A percentile compares a stretch with the other conserved stretches of the same genome.
These are phyloP conservation scores for Saksenaea vasiformis DNA, from an alignment of 371 early-diverging fungal genomes.

Conservation along the genomic window DNA sequence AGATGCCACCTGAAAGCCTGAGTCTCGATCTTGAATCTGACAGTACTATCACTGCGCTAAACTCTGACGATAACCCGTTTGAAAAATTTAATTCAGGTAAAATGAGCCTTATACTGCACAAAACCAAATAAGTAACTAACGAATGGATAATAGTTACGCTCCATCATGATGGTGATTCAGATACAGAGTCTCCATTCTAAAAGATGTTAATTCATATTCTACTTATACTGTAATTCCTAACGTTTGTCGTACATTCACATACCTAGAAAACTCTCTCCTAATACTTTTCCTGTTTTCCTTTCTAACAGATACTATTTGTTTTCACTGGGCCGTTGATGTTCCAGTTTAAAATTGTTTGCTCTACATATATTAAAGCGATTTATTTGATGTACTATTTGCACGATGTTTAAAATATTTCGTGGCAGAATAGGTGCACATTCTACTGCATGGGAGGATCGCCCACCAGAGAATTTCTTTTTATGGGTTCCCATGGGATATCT, in stretches of 20 bases:
- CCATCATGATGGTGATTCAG: slow-evolving; percentile 68
- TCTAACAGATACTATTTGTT: no score
- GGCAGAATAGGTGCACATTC: no score
- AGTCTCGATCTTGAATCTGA: slow-evolving; percentile 65
- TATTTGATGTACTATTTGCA: no score
- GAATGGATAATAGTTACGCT: slow-evolving; percentile 47
- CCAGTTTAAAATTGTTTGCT: no score
- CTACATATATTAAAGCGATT: no score
- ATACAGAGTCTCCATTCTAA: slow-evolving; percentile 31
- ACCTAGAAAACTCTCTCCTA: no score
- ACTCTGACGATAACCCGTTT: slow-evolving; percentile 54
- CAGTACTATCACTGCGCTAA: slow-evolving; percentile 28
- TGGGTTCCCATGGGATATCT: no score
- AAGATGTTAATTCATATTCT: not conserved
- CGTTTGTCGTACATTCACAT: not conserved
- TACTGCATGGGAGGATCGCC: no score
- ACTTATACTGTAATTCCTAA: not conserved
- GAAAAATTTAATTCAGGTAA: slow-evolving; percentile 71
- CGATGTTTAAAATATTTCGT: no score
- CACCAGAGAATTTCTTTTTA: no score
- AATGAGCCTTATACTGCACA: slow-evolving; percentile 14
- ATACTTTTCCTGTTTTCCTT: no score
- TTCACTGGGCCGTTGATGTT: no score
- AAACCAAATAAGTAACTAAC: not conserved
- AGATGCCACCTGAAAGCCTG: slow-evolving; percentile 62